Percentiles rank a stretch among this genome's conserved stretches.
These are phyloP conservation scores for Boehmeria nivea DNA, from an alignment of 306 rosid species.

Conservation along the genomic window DNA sequence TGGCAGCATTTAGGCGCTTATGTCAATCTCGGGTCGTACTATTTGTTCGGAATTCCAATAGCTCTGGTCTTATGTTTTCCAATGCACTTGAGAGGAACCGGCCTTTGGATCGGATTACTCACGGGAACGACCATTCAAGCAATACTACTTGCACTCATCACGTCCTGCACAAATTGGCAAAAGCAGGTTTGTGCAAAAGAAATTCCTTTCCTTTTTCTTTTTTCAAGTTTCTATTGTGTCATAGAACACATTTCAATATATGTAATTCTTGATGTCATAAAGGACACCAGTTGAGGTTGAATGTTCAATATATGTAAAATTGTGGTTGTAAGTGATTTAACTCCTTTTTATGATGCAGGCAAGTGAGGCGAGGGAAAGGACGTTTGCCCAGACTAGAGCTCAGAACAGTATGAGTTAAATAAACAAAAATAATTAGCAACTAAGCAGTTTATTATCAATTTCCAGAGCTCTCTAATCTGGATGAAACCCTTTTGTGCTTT, in stretches of 20 bases:
- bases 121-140: slow-evolving; percentile 23
- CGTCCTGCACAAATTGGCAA: slow-evolving; percentile 38
- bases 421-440: too few relatives aligned
- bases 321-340: not conserved
- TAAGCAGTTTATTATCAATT: too few relatives aligned
- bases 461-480: too few relatives aligned
- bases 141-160: slow-evolving; percentile 14
- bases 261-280: too few relatives aligned
- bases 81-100: slow-evolving; percentile 25
- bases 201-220: too few relatives aligned
- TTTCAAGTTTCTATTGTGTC: too few relatives aligned
- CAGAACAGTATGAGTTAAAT: not conserved
- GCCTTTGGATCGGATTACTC: slow-evolving; percentile 46
- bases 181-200: slow-evolving; percentile 23
- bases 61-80: slow-evolving; percentile 27
- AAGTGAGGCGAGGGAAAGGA: slow-evolving; percentile 6
- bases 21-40: slow-evolving; percentile 45
- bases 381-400: not conserved
- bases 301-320: not conserved
- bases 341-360: slow-evolving; percentile 4
- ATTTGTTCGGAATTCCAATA: slow-evolving; percentile 37
- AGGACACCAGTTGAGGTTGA: not conserved
- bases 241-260: too few relatives aligned
- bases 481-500: too few relatives aligned
- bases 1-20: slow-evolving; percentile 37